Evolutionary conservation across 148 eudicot genomes (phyloP).

Genomic region (Camellia lanceoleosa): DNA sequence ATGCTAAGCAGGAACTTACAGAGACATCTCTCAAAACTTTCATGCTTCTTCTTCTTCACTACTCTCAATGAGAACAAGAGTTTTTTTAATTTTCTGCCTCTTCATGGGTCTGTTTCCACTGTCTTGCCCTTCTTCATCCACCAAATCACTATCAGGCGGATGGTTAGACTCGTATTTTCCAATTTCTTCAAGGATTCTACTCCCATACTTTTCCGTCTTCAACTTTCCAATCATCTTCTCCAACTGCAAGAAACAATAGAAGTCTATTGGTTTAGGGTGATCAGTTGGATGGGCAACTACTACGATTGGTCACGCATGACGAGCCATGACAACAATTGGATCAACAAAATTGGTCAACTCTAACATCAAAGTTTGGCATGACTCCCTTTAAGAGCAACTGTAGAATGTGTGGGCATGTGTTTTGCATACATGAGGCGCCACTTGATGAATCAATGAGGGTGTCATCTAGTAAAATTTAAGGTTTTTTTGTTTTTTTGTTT

Average conservation of each 20-base stretch:
- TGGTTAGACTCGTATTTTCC: constrained; percentile 24
- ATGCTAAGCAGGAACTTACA: not conserved
- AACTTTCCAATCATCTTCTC: constrained; percentile 86
- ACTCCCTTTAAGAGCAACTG: not conserved
- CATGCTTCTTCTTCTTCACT: constrained; percentile 66
- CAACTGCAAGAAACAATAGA: constrained; percentile 51
- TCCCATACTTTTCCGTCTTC: constrained; percentile 74
- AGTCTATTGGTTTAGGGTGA: not conserved
- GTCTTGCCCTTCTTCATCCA: constrained; percentile 23
- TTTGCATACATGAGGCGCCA: not conserved
- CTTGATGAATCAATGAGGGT: not conserved
- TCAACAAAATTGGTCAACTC: not conserved
- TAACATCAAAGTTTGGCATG: not conserved
- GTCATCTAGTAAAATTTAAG: too few relatives aligned
- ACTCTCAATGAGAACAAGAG: constrained; percentile 51
- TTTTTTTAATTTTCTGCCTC: constrained; percentile 46
- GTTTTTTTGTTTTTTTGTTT: too few relatives aligned
- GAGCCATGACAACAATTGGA: not conserved
- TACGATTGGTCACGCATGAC: not conserved
- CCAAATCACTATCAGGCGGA: constrained; percentile 19
- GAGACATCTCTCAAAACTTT: constrained; percentile 11
- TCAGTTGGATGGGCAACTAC: not conserved
- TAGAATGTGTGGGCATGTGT: not conserved
- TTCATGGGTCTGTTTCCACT: constrained; percentile 37
- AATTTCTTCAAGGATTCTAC: constrained; percentile 66